Percentiles rank a stretch among this genome's conserved stretches.
Conservation (phyloP, 768 basidiomycete species). For the Psilocybe sp. region DNA sequence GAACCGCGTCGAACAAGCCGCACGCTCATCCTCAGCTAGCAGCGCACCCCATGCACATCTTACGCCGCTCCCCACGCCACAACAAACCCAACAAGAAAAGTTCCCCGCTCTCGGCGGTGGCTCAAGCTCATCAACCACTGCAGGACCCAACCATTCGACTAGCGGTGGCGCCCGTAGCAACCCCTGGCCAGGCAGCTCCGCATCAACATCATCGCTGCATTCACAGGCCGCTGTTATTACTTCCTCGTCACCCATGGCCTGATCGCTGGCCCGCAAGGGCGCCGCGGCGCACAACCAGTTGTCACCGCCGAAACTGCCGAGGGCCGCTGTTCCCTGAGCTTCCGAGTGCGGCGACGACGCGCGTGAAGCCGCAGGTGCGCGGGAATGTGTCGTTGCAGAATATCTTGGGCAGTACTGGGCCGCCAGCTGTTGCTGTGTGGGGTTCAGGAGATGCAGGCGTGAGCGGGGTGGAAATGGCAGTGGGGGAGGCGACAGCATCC, state of each 20-base stretch:
- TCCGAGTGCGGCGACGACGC: slow-evolving; percentile 40
- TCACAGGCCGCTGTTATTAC: slow-evolving; percentile 8
- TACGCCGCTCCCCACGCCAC: slow-evolving; percentile 11
- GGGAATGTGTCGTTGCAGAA: slow-evolving; percentile 69
- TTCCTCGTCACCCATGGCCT: not conserved
- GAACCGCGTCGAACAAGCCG: slow-evolving; percentile 87
- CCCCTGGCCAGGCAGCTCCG: slow-evolving; percentile 53
- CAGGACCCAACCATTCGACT: slow-evolving; percentile 29
- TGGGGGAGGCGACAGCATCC: slow-evolving; percentile 44
- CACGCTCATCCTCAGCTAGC: slow-evolving; percentile 39
- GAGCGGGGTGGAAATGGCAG: too few relatives aligned
- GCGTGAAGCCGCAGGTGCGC: slow-evolving; percentile 46
- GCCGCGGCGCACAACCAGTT: slow-evolving; percentile 7
- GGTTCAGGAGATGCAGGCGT: slow-evolving; percentile 16
- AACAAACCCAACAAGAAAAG: slow-evolving; percentile 21
- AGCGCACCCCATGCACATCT: slow-evolving; percentile 18
- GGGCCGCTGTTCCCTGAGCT: slow-evolving; percentile 68
- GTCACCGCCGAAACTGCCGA: slow-evolving; percentile 47
- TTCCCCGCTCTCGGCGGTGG: slow-evolving; percentile 33
- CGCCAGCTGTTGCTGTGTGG: slow-evolving; percentile 42
- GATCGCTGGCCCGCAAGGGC: not conserved
- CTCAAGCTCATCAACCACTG: slow-evolving; percentile 8
- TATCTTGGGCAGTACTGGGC: slow-evolving; percentile 51
- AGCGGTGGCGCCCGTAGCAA: slow-evolving; percentile 52
- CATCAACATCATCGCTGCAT: slow-evolving; percentile 16